Conservation (phyloP, 352 stramenopile species). For the Pythium phragmiticola region DNA sequence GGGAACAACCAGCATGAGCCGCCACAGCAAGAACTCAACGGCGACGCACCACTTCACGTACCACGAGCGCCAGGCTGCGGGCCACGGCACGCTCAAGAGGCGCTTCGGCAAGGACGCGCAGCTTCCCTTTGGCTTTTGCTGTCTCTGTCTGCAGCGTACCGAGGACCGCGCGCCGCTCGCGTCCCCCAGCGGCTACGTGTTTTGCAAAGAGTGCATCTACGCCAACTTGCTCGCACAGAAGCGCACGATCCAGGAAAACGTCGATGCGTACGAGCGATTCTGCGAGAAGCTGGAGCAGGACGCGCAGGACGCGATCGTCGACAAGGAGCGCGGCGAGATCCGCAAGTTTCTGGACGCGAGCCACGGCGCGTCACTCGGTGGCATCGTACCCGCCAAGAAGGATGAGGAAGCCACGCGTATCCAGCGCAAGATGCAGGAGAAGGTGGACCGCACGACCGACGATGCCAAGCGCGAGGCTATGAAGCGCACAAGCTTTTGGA, state of each 20-base stretch:
- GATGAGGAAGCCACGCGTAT: constrained; percentile 24
- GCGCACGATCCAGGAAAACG: constrained; percentile 71
- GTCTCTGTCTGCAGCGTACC: constrained; percentile 67
- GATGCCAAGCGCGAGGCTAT: constrained; percentile 74
- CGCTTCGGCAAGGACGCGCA: constrained; percentile 81
- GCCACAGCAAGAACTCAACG: constrained; percentile 89
- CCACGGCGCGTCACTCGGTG: constrained; percentile 10
- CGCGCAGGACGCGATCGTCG: constrained; percentile 46
- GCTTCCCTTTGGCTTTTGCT: constrained; percentile 75
- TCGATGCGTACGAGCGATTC: constrained; percentile 61
- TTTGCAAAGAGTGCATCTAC: constrained; percentile 90
- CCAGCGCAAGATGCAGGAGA: constrained; percentile 57
- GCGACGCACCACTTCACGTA: constrained; percentile 88
- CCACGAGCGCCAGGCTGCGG: constrained; percentile 67
- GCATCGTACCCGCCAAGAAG: not conserved
- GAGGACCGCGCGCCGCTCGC: constrained; percentile 58
- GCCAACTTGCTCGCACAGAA: constrained; percentile 83
- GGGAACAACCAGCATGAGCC: constrained; percentile 49
- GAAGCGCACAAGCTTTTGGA: constrained; percentile 86
- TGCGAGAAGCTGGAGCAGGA: constrained; percentile 48
- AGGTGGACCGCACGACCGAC: constrained; percentile 72
- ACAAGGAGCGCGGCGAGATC: constrained; percentile 53
- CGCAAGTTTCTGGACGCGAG: constrained; percentile 50
- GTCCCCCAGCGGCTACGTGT: constrained; percentile 72
- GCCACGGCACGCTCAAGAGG: constrained; percentile 81